Percentiles rank a stretch among this genome's conserved stretches.
These are phyloP conservation scores for Termitomyces sp. DNA, from an alignment of 768 basidiomycete species.

Conservation along the genomic window DNA sequence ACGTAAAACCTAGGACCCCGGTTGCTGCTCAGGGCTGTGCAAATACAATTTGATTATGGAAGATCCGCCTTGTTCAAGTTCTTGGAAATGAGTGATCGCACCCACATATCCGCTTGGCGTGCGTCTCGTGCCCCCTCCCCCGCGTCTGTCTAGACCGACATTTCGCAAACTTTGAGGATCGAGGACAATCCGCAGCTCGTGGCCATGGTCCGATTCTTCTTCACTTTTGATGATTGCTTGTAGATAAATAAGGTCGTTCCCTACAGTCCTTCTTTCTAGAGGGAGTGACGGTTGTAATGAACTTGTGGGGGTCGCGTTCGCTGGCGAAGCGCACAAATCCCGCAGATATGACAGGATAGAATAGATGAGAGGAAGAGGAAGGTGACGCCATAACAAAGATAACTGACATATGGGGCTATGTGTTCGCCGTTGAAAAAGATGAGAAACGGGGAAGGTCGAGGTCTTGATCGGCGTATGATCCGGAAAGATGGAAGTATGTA, in stretches of 20 bases:
- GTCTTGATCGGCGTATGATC: background rate
- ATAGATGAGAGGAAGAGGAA: background rate
- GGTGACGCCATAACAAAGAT: background rate
- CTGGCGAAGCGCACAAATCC: background rate
- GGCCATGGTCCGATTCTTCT: background rate
- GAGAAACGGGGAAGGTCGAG: background rate
- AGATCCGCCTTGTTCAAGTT: background rate
- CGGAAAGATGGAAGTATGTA: background rate
- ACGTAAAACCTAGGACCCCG: conserved; percentile 2
- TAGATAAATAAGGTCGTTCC: background rate
- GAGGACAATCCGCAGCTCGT: background rate
- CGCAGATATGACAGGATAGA: background rate
- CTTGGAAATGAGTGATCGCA: background rate
- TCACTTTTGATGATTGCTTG: background rate
- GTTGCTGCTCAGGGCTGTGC: background rate
- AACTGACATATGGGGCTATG: background rate
- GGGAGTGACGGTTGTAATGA: background rate
- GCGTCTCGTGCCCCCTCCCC: background rate
- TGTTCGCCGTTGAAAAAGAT: background rate
- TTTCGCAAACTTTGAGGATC: background rate
- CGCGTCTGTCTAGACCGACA: background rate
- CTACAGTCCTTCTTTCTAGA: background rate
- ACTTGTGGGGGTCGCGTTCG: background rate
- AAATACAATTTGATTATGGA: background rate
- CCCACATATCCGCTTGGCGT: background rate